A percentile compares a stretch with the other conserved stretches of the same genome.
Evolutionary conservation across 2,329 filamentous ascomycete species (phyloP).

Genomic region (Verticillium klebahnii): DNA sequence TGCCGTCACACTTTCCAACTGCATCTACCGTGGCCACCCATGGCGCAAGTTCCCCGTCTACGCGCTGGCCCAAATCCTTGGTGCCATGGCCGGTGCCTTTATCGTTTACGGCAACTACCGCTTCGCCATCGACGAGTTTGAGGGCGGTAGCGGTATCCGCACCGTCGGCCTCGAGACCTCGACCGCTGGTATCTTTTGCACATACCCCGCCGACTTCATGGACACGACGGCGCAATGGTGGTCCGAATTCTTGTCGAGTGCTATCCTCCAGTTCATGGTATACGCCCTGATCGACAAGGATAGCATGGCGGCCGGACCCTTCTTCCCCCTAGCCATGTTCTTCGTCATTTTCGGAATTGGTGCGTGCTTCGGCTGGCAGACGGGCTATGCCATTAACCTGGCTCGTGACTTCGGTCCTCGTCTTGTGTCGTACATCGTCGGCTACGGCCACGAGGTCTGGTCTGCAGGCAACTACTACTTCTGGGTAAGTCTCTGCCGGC

Average conservation of each 20-base stretch:
- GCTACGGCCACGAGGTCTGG: slow-evolving; percentile 66
- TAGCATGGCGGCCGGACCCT: slow-evolving; percentile 51
- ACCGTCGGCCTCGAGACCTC: slow-evolving; percentile 56
- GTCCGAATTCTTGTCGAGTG: slow-evolving; percentile 64
- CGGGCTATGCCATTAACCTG: slow-evolving; percentile 70
- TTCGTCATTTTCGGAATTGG: slow-evolving; percentile 72
- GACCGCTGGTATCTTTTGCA: slow-evolving; percentile 68
- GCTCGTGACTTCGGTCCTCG: slow-evolving; percentile 69
- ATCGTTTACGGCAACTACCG: slow-evolving; percentile 61
- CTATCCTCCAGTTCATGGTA: slow-evolving; percentile 67
- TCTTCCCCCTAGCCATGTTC: slow-evolving; percentile 60
- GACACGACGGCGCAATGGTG: slow-evolving; percentile 65
- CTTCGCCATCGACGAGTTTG: slow-evolving; percentile 59
- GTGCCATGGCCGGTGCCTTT: slow-evolving; percentile 58
- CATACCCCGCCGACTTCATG: slow-evolving; percentile 64
- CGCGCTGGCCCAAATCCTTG: slow-evolving; percentile 59
- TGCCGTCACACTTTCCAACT: slow-evolving; percentile 66
- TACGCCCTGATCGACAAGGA: slow-evolving; percentile 60
- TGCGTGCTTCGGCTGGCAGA: slow-evolving; percentile 71
- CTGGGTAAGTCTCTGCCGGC: slow-evolving; percentile 45
- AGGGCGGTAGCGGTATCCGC: slow-evolving; percentile 55
- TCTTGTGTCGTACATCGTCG: slow-evolving; percentile 61
- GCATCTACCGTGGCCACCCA: slow-evolving; percentile 62
- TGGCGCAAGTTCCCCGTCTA: slow-evolving; percentile 70
- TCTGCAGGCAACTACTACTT: slow-evolving; percentile 66